Percentiles rank a stretch among this genome's conserved stretches.
These are phyloP conservation scores for Rhazya stricta DNA, from an alignment of 257 asterid genomes.

Conservation along the genomic window DNA sequence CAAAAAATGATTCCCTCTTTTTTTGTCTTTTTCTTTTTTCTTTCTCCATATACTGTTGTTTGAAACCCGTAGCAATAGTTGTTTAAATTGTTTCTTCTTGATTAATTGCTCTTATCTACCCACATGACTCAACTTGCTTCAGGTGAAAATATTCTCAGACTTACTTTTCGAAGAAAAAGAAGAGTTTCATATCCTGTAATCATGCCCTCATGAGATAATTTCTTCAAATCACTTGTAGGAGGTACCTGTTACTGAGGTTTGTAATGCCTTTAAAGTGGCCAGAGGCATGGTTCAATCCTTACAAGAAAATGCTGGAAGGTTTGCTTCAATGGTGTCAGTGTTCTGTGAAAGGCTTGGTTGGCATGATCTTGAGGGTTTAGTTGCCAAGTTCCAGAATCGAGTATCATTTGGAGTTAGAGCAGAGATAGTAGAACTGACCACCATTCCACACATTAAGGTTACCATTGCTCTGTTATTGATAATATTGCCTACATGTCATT, in stretches of 20 bases:
- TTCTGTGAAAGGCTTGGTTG: slow-evolving; percentile 99
- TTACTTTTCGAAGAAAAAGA: not conserved
- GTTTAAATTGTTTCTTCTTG: not conserved
- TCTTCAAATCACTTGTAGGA: slow-evolving; percentile 50
- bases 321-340: slow-evolving; percentile 97
- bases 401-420: slow-evolving; percentile 98
- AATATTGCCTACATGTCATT: not conserved
- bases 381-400: slow-evolving; percentile 87
- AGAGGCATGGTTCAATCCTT: slow-evolving; percentile 99
- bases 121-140: not conserved
- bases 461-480: slow-evolving; percentile 16
- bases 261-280: slow-evolving; percentile 85
- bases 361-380: slow-evolving; percentile 91
- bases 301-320: slow-evolving; percentile 99
- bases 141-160: not conserved
- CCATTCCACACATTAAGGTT: slow-evolving; percentile 92
- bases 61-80: not conserved
- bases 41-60: not conserved
- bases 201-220: slow-evolving; percentile 7
- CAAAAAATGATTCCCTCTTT: not conserved
- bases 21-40: not conserved
- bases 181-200: not conserved
- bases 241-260: slow-evolving; percentile 75
- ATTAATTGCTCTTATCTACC: not conserved
- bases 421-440: slow-evolving; percentile 91